phyloP scores from a whole-genome alignment of 805 yeast genomes.

The Nematodospora valgi region DNA sequence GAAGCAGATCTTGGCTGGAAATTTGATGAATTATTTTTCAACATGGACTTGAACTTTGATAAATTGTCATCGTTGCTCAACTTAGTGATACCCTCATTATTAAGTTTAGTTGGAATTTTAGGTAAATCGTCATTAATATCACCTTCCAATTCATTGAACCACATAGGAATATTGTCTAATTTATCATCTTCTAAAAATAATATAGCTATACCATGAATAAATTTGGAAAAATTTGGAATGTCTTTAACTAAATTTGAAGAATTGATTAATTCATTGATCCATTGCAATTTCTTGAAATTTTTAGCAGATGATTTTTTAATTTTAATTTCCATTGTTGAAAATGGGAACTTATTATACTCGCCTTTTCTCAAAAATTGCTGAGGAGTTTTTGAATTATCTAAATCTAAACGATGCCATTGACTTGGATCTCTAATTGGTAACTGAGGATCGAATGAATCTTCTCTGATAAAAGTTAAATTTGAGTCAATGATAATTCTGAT shows the following conservation, averaged over 20 bases:
- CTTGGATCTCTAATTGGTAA: conserved; percentile 88
- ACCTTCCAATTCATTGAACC: conserved; percentile 82
- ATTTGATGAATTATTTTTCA: conserved; percentile 23
- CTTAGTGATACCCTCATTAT: conserved; percentile 6
- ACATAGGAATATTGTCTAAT: conserved; percentile 85
- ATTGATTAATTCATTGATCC: conserved; percentile 85
- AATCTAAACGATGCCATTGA: conserved; percentile 89
- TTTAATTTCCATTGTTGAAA: conserved; percentile 84
- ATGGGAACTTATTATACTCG: conserved; percentile 80
- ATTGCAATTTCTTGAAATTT: conserved; percentile 45
- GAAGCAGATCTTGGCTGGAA: conserved; percentile 38
- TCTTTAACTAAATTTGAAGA: conserved; percentile 80
- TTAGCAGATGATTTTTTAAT: conserved; percentile 37
- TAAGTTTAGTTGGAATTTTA: conserved; percentile 59
- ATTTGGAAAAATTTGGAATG: conserved; percentile 90
- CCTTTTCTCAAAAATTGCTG: conserved; percentile 76
- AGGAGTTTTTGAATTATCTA: conserved; percentile 73
- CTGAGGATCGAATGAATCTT: conserved; percentile 78
- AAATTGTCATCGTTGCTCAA: conserved; percentile 37
- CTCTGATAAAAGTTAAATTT: conserved; percentile 82
- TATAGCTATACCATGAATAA: conserved; percentile 87
- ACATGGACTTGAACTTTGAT: conserved; percentile 40
- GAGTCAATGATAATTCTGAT: conserved; percentile 88
- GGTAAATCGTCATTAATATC: conserved; percentile 71
- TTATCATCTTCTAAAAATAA: conserved; percentile 87